Evolutionary conservation across 176 grass and related monocot genomes (phyloP).

Genomic region (Phoenix roebelenii): DNA sequence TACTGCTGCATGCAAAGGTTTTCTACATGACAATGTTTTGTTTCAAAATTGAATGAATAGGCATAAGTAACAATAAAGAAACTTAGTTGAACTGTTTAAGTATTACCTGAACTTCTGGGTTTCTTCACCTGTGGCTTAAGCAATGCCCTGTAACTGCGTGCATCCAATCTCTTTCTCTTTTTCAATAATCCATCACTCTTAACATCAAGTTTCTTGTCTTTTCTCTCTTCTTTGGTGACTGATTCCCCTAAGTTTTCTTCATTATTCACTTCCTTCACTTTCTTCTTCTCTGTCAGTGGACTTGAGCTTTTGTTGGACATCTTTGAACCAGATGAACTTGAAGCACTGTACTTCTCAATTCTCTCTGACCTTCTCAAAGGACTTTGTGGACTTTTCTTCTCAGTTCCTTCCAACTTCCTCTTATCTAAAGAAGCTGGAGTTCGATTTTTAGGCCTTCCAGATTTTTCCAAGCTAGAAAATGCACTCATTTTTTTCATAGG

Average conservation of each 20-base stretch:
- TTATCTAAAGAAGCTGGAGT: neutral
- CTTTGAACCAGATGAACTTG: neutral
- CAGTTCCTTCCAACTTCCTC: neutral
- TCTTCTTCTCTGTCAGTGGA: neutral
- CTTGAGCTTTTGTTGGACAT: neutral
- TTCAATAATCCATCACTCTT: neutral
- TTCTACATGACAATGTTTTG: too few relatives aligned
- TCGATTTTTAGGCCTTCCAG: conserved; percentile 5
- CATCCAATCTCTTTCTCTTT: conserved; percentile 4
- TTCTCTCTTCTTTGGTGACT: neutral
- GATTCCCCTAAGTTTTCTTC: neutral
- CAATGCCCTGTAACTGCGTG: neutral
- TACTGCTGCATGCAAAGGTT: too few relatives aligned
- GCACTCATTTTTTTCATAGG: conserved; percentile 24
- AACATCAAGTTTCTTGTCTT: neutral
- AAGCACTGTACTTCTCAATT: conserved; percentile 2
- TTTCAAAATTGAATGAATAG: too few relatives aligned
- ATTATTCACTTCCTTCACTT: neutral
- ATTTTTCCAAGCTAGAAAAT: conserved; percentile 1
- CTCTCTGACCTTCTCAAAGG: conserved; percentile 13
- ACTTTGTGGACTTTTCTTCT: neutral
- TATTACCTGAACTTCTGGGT: conserved; percentile 11
- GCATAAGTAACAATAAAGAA: too few relatives aligned
- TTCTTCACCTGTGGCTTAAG: neutral
- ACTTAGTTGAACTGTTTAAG: neutral